These are phyloP conservation scores for Inga laurina DNA, from an alignment of 306 rosid genomes.

Conservation along the genomic window DNA sequence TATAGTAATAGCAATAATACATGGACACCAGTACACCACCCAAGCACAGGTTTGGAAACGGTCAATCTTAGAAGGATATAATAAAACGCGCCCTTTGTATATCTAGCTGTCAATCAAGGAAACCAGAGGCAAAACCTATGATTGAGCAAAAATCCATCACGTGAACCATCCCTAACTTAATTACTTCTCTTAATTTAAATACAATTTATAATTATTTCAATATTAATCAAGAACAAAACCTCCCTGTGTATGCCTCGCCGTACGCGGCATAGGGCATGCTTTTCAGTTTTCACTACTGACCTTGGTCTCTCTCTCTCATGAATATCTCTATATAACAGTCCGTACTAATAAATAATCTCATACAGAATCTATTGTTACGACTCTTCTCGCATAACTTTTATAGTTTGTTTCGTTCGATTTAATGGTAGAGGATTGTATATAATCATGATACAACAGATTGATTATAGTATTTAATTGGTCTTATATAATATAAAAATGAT, in stretches of 20 bases:
- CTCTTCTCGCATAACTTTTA: neutral
- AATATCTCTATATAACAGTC: neutral
- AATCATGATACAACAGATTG: too few species aligned
- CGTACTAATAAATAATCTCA: neutral
- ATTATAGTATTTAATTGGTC: too few species aligned
- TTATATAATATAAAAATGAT: too few species aligned
- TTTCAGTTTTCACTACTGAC: too few species aligned
- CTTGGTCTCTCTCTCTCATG: too few species aligned
- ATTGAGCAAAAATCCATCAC: slow-evolving; percentile 28
- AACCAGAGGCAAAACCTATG: neutral
- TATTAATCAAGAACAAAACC: neutral
- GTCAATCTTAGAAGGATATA: slow-evolving; percentile 37
- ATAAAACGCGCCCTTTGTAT: neutral
- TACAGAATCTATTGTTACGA: neutral
- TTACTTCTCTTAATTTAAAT: slow-evolving; percentile 21
- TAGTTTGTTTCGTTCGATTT: too few species aligned
- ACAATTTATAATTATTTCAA: slow-evolving; percentile 30
- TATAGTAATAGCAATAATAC: neutral
- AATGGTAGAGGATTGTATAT: too few species aligned
- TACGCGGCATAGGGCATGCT: slow-evolving; percentile 7
- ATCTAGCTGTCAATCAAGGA: slow-evolving; percentile 37
- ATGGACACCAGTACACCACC: neutral
- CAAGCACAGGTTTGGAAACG: slow-evolving; percentile 28
- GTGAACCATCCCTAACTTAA: slow-evolving; percentile 44
- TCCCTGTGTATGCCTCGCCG: slow-evolving; percentile 4